A percentile compares a stretch with the other conserved stretches of the same genome.
phyloP scores from a whole-genome alignment of 257 asterid genomes.

The Cinchona pubescens region DNA sequence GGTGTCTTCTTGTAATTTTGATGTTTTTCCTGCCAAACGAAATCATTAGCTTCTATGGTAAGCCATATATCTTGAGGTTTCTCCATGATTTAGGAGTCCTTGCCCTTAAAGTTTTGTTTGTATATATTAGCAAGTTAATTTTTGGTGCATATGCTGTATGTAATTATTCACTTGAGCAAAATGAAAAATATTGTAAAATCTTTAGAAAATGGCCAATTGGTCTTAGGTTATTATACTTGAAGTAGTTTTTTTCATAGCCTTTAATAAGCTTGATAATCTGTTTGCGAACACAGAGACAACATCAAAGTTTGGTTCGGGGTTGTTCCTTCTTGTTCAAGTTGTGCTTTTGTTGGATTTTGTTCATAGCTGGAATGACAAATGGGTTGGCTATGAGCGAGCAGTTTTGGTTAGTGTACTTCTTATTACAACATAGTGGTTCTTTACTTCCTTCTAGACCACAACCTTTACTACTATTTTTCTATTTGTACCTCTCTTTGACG shows the following conservation, averaged over 20 bases:
- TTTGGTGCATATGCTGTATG: not conserved
- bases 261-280: conserved; percentile 17
- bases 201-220: not conserved
- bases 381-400: conserved; percentile 96
- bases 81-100: not conserved
- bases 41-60: conserved; percentile 86
- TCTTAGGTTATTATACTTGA: not conserved
- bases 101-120: not conserved
- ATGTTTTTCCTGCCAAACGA: conserved; percentile 90
- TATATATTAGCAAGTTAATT: not conserved
- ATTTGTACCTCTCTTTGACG: not conserved
- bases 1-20: conserved; percentile 81
- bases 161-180: not conserved
- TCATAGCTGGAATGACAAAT: conserved; percentile 92
- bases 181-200: not conserved
- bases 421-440: not conserved
- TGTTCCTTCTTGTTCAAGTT: conserved; percentile 93
- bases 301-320: conserved; percentile 90
- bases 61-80: conserved; percentile 15
- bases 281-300: conserved; percentile 64
- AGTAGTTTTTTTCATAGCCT: not conserved
- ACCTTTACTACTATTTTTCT: conserved; percentile 2
- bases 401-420: conserved; percentile 58
- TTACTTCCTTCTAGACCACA: conserved; percentile 7
- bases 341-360: conserved; percentile 87